phyloP scores from a whole-genome alignment of 1,284 basidiomycete genomes.

The Ceratobasidium sp. region DNA sequence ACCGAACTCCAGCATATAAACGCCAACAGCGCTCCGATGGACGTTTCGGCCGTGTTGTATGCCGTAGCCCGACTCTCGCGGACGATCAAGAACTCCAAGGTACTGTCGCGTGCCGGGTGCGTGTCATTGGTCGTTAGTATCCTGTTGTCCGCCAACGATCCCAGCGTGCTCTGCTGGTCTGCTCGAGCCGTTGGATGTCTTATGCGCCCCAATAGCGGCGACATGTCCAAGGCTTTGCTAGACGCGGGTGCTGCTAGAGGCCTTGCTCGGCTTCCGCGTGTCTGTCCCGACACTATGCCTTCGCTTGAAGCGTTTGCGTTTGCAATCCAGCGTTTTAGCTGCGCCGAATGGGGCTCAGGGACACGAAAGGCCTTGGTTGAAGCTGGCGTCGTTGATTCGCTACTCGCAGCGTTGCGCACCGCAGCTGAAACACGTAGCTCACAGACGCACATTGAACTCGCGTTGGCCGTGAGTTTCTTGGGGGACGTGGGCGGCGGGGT shows the following conservation, averaged over 20 bases:
- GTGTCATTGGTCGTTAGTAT: conserved; percentile 31
- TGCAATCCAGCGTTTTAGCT: conserved; percentile 41
- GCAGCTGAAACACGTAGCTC: conserved; percentile 37
- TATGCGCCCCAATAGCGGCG: conserved; percentile 41
- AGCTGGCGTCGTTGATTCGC: conserved; percentile 41
- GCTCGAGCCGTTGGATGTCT: conserved; percentile 41
- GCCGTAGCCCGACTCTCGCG: conserved; percentile 38
- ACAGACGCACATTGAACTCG: conserved; percentile 39
- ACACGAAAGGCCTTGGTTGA: conserved; percentile 40
- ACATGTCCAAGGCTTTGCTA: conserved; percentile 40
- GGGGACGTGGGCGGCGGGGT: conserved; percentile 40
- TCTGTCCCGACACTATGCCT: conserved; percentile 35
- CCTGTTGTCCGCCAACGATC: conserved; percentile 24
- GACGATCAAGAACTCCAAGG: conserved; percentile 37
- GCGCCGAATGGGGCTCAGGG: conserved; percentile 39
- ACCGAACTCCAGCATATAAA: conserved; percentile 23
- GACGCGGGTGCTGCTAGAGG: conserved; percentile 40
- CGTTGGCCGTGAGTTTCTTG: conserved; percentile 36
- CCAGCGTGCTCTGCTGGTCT: conserved; percentile 39
- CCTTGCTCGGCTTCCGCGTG: conserved; percentile 39
- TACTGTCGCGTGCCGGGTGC: conserved; percentile 37
- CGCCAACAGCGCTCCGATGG: not conserved
- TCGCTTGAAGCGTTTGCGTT: conserved; percentile 41
- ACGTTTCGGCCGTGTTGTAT: conserved; percentile 34
- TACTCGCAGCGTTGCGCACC: conserved; percentile 41